phyloP scores from a whole-genome alignment of 495 filamentous ascomycete species.

The Bacidia rubella region DNA sequence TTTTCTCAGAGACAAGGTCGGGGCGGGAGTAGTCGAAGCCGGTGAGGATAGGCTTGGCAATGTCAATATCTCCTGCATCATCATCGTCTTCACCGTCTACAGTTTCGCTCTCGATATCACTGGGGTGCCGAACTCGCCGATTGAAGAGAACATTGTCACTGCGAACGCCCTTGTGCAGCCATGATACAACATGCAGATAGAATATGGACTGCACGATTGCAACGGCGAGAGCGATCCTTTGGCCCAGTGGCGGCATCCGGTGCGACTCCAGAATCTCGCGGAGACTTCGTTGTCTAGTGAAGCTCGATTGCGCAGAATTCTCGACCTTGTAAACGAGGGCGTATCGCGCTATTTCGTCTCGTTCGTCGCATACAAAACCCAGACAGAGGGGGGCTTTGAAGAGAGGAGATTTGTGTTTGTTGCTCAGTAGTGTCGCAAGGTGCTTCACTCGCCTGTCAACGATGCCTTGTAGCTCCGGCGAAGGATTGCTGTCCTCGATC shows the following conservation, averaged over 20 bases:
- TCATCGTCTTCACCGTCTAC: not conserved
- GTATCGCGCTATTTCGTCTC: conserved; percentile 9
- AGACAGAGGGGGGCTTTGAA: conserved; percentile 25
- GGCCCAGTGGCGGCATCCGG: conserved; percentile 7
- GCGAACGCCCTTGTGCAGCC: conserved; percentile 45
- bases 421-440: conserved; percentile 6
- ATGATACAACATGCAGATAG: conserved; percentile 39
- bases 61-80: not conserved
- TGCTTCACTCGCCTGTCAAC: conserved; percentile 5
- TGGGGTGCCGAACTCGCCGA: not conserved
- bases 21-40: conserved; percentile 23
- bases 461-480: conserved; percentile 1
- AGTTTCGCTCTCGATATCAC: conserved; percentile 1
- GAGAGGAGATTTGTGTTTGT: conserved; percentile 11
- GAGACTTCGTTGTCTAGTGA: not conserved
- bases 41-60: conserved; percentile 16
- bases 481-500: not conserved
- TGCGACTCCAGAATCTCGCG: conserved; percentile 1
- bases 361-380: conserved; percentile 22
- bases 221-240: conserved; percentile 10
- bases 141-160: conserved; percentile 41
- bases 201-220: conserved; percentile 6
- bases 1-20: conserved; percentile 11
- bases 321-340: not conserved
- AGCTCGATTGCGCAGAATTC: not conserved